These are phyloP conservation scores for Cajanus cajan DNA, from an alignment of 306 rosid species.

Conservation along the genomic window DNA sequence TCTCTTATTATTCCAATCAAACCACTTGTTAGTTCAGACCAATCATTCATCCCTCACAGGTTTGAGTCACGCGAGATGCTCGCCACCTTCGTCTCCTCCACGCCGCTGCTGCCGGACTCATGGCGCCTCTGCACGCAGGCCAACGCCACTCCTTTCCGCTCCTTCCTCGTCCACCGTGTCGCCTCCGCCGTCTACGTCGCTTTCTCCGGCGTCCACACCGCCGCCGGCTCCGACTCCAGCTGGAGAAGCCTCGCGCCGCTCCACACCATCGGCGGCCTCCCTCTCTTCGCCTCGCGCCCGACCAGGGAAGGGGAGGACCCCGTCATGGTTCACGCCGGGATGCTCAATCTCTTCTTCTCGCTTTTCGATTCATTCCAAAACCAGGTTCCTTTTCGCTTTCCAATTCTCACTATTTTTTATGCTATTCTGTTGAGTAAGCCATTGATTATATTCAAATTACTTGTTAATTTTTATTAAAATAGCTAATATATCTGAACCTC, in stretches of 20 bases:
- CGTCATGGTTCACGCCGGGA: slow-evolving; percentile 64
- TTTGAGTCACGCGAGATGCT: slow-evolving; percentile 79
- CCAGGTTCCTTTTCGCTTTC: slow-evolving; percentile 51
- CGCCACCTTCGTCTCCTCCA: slow-evolving; percentile 62
- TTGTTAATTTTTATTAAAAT: no score
- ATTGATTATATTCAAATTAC: no score
- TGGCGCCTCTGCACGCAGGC: slow-evolving; percentile 71
- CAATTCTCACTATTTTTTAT: background rate
- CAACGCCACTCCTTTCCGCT: slow-evolving; percentile 38
- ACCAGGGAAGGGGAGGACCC: slow-evolving; percentile 43
- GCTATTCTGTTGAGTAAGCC: no score
- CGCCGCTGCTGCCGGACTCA: slow-evolving; percentile 68
- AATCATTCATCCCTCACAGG: slow-evolving; percentile 25
- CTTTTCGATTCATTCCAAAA: slow-evolving; percentile 37
- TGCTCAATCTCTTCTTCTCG: slow-evolving; percentile 47
- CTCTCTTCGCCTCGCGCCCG: slow-evolving; percentile 39
- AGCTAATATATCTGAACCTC: background rate
- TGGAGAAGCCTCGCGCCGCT: slow-evolving; percentile 45
- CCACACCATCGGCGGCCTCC: slow-evolving; percentile 35
- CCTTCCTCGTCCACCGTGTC: slow-evolving; percentile 37
- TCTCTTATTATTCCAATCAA: no score
- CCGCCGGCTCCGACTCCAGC: background rate
- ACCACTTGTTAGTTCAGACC: no score
- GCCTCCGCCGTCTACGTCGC: slow-evolving; percentile 58
- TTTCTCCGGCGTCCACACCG: slow-evolving; percentile 60